phyloP scores from a whole-genome alignment of 2,329 filamentous ascomycete genomes.

The Aurifilum marmelostoma region DNA sequence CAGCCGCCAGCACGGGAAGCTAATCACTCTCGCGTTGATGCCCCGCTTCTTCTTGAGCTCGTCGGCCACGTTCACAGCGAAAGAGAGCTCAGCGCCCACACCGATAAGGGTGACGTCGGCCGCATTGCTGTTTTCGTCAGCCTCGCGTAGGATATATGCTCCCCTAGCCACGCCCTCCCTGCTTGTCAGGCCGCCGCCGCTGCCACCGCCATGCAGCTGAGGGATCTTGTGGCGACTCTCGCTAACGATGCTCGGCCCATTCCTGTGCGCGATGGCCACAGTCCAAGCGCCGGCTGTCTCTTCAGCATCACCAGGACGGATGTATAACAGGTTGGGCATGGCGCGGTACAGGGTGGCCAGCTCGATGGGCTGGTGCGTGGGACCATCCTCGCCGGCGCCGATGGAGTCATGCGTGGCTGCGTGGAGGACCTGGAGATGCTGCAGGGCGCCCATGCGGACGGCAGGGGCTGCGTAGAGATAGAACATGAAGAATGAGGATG shows the following conservation, averaged over 20 bases:
- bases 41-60: conserved; percentile 39
- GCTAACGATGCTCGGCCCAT: conserved; percentile 48
- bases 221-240: conserved; percentile 45
- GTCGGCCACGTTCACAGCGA: conserved; percentile 47
- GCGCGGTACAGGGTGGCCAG: conserved; percentile 54
- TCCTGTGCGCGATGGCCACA: conserved; percentile 40
- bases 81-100: conserved; percentile 43
- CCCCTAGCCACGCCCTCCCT: conserved; percentile 43
- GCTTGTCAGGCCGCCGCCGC: conserved; percentile 31
- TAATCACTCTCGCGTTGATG: conserved; percentile 40
- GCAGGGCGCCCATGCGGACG: conserved; percentile 57
- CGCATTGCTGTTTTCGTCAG: conserved; percentile 34
- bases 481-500: conserved; percentile 62
- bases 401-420: conserved; percentile 58
- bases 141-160: conserved; percentile 44
- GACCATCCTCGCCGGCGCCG: conserved; percentile 57
- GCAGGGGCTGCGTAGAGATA: conserved; percentile 54
- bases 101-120: conserved; percentile 46
- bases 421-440: conserved; percentile 54
- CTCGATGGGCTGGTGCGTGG: conserved; percentile 60
- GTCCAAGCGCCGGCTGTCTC: conserved; percentile 52
- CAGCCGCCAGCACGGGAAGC: conserved; percentile 43
- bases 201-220: conserved; percentile 35
- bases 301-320: conserved; percentile 57
- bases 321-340: conserved; percentile 58